Conservation (phyloP, 2,329 filamentous ascomycete species). For the Beauveria sp. region DNA sequence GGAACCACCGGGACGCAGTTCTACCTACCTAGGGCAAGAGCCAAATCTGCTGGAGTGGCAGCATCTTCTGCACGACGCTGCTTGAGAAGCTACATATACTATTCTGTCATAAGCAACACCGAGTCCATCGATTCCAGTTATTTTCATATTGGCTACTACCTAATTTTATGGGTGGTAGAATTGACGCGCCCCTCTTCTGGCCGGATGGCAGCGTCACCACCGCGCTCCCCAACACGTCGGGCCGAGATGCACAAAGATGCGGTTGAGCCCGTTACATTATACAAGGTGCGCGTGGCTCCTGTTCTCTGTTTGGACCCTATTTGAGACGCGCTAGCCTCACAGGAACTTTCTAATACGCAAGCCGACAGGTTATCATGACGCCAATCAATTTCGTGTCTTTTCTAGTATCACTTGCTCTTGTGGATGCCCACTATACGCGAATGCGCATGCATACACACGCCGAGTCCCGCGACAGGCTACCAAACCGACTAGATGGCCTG, state of each 20-base stretch:
- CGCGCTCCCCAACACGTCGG: not conserved
- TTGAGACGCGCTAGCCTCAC: not conserved
- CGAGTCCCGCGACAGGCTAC: constrained; percentile 24
- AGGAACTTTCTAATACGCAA: not conserved
- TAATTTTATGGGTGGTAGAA: no score
- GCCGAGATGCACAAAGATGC: not conserved
- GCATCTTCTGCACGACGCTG: no score
- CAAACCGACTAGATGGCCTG: constrained; percentile 33
- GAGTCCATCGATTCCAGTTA: no score
- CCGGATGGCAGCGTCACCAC: not conserved
- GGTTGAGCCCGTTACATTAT: not conserved
- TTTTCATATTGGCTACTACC: no score
- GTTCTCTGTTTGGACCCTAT: not conserved
- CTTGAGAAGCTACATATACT: no score
- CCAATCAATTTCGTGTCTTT: constrained; percentile 58
- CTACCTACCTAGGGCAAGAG: no score
- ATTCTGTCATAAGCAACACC: no score
- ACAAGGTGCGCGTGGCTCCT: not conserved
- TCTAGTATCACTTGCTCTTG: constrained; percentile 54
- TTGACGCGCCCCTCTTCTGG: no score
- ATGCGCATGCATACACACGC: constrained; percentile 36
- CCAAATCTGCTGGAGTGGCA: no score
- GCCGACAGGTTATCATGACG: constrained; percentile 44
- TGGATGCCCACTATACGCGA: constrained; percentile 50
- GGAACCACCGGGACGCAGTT: no score